These are phyloP conservation scores for Trypethelium eluteriae DNA, from an alignment of 495 filamentous ascomycete genomes.

Conservation along the genomic window DNA sequence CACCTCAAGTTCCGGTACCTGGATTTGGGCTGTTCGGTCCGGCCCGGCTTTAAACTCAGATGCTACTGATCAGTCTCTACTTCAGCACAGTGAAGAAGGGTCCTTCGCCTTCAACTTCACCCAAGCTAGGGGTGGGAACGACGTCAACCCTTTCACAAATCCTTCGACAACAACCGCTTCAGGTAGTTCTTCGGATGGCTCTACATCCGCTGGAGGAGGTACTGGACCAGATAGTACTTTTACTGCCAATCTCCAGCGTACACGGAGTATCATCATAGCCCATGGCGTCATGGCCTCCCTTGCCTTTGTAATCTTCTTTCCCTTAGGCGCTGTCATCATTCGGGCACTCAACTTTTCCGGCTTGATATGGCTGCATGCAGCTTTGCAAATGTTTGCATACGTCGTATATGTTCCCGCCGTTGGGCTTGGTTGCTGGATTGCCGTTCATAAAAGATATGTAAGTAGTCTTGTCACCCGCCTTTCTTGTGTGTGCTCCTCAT, in stretches of 20 bases:
- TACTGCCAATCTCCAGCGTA: not conserved
- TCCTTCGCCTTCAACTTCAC: constrained; percentile 52
- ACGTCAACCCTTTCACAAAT: constrained; percentile 54
- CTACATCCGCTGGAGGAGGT: not conserved
- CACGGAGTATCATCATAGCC: constrained; percentile 29
- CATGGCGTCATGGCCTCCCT: constrained; percentile 35
- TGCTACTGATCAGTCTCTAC: constrained; percentile 42
- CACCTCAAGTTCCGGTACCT: constrained; percentile 41
- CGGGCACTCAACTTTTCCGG: constrained; percentile 37
- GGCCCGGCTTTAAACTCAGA: constrained; percentile 52
- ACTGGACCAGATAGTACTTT: not conserved
- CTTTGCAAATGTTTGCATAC: constrained; percentile 33
- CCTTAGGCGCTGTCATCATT: constrained; percentile 39
- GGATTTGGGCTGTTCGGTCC: constrained; percentile 59
- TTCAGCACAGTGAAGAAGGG: constrained; percentile 50
- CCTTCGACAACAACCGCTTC: constrained; percentile 5
- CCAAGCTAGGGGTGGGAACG: constrained; percentile 45
- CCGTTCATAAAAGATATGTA: constrained; percentile 26
- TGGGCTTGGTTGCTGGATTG: constrained; percentile 34
- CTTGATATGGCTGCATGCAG: constrained; percentile 36
- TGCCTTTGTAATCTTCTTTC: constrained; percentile 42
- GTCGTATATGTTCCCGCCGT: constrained; percentile 34
- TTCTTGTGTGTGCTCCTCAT: not conserved
- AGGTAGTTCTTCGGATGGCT: not conserved
- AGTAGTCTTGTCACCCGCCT: constrained; percentile 2